Evolutionary conservation across 2,329 filamentous ascomycete species (phyloP).

Genomic region (Pseudogymnoascus verrucosus): DNA sequence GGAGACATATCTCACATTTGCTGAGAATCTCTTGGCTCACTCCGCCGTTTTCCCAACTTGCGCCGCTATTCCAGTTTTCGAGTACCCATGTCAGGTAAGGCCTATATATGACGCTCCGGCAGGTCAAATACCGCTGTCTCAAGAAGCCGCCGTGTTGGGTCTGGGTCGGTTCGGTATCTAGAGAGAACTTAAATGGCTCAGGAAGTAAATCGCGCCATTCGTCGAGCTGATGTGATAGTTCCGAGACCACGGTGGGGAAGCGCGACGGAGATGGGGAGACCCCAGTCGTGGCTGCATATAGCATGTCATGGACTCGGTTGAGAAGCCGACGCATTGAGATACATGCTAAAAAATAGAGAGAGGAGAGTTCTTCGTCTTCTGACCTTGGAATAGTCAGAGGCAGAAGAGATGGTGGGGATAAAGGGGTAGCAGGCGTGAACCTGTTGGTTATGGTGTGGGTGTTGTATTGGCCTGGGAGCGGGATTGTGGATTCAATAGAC

Average conservation of each 20-base stretch:
- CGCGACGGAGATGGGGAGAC: constrained; percentile 36
- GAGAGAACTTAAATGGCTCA: constrained; percentile 34
- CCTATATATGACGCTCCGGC: constrained; percentile 43
- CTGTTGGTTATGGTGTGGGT: constrained; percentile 34
- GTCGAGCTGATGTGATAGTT: constrained; percentile 41
- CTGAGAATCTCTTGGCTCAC: constrained; percentile 29
- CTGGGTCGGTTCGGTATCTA: constrained; percentile 25
- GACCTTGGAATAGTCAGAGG: constrained; percentile 8
- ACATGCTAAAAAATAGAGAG: constrained; percentile 45
- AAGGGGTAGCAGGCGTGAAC: not conserved
- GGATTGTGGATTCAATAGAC: constrained; percentile 42
- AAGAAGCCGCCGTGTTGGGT: constrained; percentile 41
- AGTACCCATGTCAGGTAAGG: constrained; percentile 44
- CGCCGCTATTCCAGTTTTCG: not conserved
- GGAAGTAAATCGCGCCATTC: constrained; percentile 42
- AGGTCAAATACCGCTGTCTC: constrained; percentile 43
- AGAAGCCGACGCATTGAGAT: constrained; percentile 43
- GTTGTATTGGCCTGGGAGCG: constrained; percentile 39
- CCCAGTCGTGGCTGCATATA: constrained; percentile 40
- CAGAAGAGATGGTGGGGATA: not conserved
- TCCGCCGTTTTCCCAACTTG: constrained; percentile 4
- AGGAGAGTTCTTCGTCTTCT: constrained; percentile 37
- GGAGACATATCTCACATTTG: constrained; percentile 38
- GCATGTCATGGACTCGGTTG: constrained; percentile 40
- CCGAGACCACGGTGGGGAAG: constrained; percentile 41